Evolutionary conservation across 1,139 yeast species (phyloP).

Genomic region (Candida sp.): DNA sequence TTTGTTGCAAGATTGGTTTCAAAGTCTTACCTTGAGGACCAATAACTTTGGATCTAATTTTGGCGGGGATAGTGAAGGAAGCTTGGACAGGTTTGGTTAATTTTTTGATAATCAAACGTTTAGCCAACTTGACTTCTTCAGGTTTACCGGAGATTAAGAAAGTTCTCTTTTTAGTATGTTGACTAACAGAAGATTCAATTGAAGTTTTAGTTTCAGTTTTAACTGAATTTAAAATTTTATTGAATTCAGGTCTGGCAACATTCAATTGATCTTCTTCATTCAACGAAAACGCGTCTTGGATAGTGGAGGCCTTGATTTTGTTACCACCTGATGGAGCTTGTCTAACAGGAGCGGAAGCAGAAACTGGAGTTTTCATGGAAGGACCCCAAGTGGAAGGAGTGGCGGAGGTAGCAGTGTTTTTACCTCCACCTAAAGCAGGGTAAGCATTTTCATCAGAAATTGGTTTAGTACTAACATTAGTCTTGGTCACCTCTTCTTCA

Average conservation of each 20-base stretch:
- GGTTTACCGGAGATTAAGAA: constrained; percentile 81
- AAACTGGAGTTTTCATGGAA: constrained; percentile 32
- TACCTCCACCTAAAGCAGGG: constrained; percentile 64
- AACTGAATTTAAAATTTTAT: constrained; percentile 60
- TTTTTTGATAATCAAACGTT: constrained; percentile 71
- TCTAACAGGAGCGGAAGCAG: constrained; percentile 25
- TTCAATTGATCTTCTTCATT: constrained; percentile 65
- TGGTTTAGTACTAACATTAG: constrained; percentile 19
- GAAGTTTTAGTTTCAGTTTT: constrained; percentile 62
- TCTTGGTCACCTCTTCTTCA: constrained; percentile 8
- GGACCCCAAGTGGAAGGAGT: constrained; percentile 26
- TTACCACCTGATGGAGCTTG: constrained; percentile 19
- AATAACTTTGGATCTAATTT: constrained; percentile 75
- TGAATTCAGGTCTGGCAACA: constrained; percentile 60
- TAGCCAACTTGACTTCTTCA: constrained; percentile 66
- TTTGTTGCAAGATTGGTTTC: constrained; percentile 70
- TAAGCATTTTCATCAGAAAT: constrained; percentile 57
- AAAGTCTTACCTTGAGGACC: constrained; percentile 87
- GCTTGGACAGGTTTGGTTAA: constrained; percentile 72
- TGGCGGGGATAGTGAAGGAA: constrained; percentile 69
- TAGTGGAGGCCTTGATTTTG: constrained; percentile 32
- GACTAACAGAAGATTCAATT: constrained; percentile 82
- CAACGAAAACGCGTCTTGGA: constrained; percentile 74
- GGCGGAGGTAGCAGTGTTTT: constrained; percentile 13
- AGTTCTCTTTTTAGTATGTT: constrained; percentile 75